Evolutionary conservation across 2,329 filamentous ascomycete species (phyloP).

Genomic region (Fusarium scirpi): DNA sequence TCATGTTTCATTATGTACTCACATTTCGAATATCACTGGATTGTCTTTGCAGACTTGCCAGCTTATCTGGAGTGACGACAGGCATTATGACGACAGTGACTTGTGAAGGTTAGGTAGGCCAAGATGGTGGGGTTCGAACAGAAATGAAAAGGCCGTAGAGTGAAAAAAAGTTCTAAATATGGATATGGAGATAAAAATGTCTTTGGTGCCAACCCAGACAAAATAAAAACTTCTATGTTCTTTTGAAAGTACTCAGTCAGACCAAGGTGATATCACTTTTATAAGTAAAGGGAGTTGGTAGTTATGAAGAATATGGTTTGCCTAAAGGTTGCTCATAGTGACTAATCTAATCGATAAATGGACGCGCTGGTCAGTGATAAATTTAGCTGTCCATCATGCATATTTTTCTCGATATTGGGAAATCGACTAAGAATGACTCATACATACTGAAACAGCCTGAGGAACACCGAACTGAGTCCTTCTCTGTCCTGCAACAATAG

Average conservation of each 20-base stretch:
- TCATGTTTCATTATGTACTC: slow-evolving; percentile 50
- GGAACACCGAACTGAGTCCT: slow-evolving; percentile 12
- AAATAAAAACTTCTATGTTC: slow-evolving; percentile 3
- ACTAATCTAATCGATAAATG: slow-evolving; percentile 39
- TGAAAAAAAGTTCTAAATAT: slow-evolving; percentile 10
- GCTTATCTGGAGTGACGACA: slow-evolving; percentile 88
- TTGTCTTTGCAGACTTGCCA: slow-evolving; percentile 89
- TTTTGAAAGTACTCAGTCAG: slow-evolving; percentile 16
- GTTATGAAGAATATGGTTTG: slow-evolving; percentile 26
- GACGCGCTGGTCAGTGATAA: slow-evolving; percentile 36
- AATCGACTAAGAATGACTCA: slow-evolving; percentile 48
- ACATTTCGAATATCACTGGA: slow-evolving; percentile 94
- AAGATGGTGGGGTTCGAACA: slow-evolving; percentile 13
- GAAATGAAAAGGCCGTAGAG: neutral
- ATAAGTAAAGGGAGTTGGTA: slow-evolving; percentile 3
- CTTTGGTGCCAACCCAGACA: slow-evolving; percentile 1
- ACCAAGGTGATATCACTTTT: slow-evolving; percentile 1
- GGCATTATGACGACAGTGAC: slow-evolving; percentile 73
- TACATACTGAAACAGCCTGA: slow-evolving; percentile 32
- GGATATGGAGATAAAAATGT: slow-evolving; percentile 12
- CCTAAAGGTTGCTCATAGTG: slow-evolving; percentile 37
- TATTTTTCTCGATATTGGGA: slow-evolving; percentile 17
- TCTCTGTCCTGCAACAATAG: slow-evolving; percentile 11
- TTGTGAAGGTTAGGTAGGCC: slow-evolving; percentile 12
- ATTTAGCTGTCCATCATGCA: slow-evolving; percentile 18